These are phyloP conservation scores for Pythium aquatile DNA, from an alignment of 352 stramenopile genomes.

Conservation along the genomic window DNA sequence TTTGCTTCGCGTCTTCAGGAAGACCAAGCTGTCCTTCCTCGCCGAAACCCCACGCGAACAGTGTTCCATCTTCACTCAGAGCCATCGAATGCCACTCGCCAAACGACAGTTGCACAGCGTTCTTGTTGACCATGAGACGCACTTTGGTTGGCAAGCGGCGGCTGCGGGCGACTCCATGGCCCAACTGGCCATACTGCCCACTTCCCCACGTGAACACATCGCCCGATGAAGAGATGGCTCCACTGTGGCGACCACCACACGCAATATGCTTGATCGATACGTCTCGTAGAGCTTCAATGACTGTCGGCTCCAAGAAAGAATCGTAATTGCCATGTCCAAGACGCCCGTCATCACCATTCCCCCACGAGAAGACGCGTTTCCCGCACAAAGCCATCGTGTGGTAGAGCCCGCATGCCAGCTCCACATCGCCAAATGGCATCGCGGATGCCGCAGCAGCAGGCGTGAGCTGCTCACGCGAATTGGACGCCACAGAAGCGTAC, in stretches of 20 bases:
- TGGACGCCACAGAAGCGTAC: slow-evolving; percentile 4
- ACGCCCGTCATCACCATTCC: slow-evolving; percentile 61
- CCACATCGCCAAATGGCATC: slow-evolving; percentile 32
- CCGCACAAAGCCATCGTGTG: slow-evolving; percentile 51
- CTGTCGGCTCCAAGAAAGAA: slow-evolving; percentile 36
- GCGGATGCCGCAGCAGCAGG: neutral
- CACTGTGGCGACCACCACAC: slow-evolving; percentile 61
- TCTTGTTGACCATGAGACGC: slow-evolving; percentile 41
- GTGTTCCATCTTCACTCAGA: slow-evolving; percentile 45
- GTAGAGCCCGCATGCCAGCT: slow-evolving; percentile 55
- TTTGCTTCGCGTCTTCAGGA: slow-evolving; percentile 41
- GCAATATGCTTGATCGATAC: slow-evolving; percentile 38
- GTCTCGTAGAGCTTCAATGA: slow-evolving; percentile 36
- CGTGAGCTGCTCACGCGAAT: slow-evolving; percentile 15
- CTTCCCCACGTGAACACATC: slow-evolving; percentile 66
- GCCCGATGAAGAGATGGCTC: slow-evolving; percentile 35
- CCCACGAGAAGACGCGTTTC: slow-evolving; percentile 55
- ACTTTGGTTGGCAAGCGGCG: slow-evolving; percentile 42
- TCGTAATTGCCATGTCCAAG: slow-evolving; percentile 56
- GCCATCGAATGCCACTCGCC: slow-evolving; percentile 75
- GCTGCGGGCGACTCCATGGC: slow-evolving; percentile 39
- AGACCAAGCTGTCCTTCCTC: slow-evolving; percentile 69
- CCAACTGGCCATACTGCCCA: slow-evolving; percentile 55
- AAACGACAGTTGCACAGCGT: slow-evolving; percentile 49
- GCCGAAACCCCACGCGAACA: slow-evolving; percentile 71